Conservation (phyloP, 1,284 basidiomycete species). For the Acaromyces ingoldii region DNA sequence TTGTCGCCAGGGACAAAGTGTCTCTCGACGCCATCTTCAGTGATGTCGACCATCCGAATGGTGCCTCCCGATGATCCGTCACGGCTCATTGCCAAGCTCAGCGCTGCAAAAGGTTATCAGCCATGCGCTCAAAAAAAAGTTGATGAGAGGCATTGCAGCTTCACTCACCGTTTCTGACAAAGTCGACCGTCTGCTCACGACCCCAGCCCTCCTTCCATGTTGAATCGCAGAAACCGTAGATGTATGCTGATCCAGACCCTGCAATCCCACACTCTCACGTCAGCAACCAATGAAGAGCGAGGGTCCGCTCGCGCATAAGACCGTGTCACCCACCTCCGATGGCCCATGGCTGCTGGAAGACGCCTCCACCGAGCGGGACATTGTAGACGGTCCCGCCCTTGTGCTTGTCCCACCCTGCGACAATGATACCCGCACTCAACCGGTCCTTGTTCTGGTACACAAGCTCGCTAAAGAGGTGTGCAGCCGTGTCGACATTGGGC, state of each 20-base stretch:
- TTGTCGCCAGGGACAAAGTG: conserved; percentile 80
- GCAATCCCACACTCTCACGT: not conserved
- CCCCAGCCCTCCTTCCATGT: conserved; percentile 95
- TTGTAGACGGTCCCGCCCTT: conserved; percentile 93
- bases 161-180: conserved; percentile 75
- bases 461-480: conserved; percentile 77
- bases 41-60: conserved; percentile 95
- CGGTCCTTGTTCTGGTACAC: conserved; percentile 87
- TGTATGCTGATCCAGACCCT: conserved; percentile 95
- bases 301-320: not conserved
- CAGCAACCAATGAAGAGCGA: not conserved
- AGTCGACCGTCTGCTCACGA: conserved; percentile 81
- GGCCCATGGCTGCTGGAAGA: conserved; percentile 47
- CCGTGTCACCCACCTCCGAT: conserved; percentile 27
- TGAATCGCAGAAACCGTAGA: conserved; percentile 98
- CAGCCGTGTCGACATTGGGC: conserved; percentile 76
- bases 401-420: conserved; percentile 94
- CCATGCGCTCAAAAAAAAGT: not conserved
- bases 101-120: conserved; percentile 56
- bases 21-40: conserved; percentile 81
- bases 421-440: conserved; percentile 90
- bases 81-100: conserved; percentile 91
- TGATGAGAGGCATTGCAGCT: not conserved
- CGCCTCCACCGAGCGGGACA: conserved; percentile 53
- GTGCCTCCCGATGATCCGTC: conserved; percentile 97